Evolutionary conservation across 1,284 basidiomycete genomes (phyloP), one percentile per base, ranked within the genome.

Genomic region (Ustilago esculenta): DNA sequence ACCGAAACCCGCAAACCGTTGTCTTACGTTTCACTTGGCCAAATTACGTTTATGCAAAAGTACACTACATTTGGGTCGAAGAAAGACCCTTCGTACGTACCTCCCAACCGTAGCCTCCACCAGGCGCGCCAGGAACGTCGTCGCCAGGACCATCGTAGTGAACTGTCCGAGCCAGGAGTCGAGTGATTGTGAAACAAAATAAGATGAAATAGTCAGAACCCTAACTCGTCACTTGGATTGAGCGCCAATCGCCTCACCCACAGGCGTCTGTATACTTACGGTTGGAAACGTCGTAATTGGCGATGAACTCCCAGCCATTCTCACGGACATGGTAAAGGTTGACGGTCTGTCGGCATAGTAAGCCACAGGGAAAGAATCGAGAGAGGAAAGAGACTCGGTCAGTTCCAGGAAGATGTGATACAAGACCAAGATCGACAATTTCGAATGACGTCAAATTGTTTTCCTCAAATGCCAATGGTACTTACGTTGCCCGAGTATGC

Each of bases 301-400:
- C 76, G 41, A 81, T 77, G 50, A 80, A 81, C 53, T 75, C 69
- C 80, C 80, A 99, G 2, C 95, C 96, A 63, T 92, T 87, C 83
- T 96, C 90, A 81, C 92, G 90, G 76, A 98, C 92, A 73, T 97
- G 94, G 82, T 92, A 98, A 27, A 98, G 86, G 84, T 98, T 98
- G 84, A 92, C 90, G 3, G 92, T 90, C 72, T 77, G 49, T 36
- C 6, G 27, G 6, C 12, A 29, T n/a, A n/a, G n/a, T n/a, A n/a
- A n/a, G n/a, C n/a, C n/a, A n/a, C n/a, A n/a, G n/a, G n/a, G n/a
- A n/a, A n/a, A n/a, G n/a, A n/a, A n/a, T n/a, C n/a, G n/a, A n/a
- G n/a, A n/a, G n/a, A n/a, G n/a, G n/a, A n/a, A n/a, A n/a, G n/a
- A n/a, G n/a, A n/a, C n/a, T n/a, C n/a, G n/a, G n/a, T n/a, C n/a